Evolutionary conservation across 768 basidiomycete species (phyloP), one percentile per base, ranked within the genome.

Genomic region (Termitomyces sp.): DNA sequence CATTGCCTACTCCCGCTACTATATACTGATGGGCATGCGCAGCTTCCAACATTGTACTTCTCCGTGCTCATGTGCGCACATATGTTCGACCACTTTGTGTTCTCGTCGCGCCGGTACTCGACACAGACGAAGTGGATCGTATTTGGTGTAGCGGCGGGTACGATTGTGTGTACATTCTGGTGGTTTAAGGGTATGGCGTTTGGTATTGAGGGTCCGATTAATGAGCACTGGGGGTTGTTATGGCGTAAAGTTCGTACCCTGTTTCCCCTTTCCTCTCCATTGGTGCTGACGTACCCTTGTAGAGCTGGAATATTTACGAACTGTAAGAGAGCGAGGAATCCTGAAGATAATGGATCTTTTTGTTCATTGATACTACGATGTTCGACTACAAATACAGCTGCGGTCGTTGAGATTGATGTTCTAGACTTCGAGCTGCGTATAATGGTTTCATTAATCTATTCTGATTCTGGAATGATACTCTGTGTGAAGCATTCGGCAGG

Each of bases 1-100:
- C 15, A 5, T 18, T 1, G 32, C 28, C 5, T 44, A 16, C n/a
- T 7, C 12, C 20, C 24, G 7, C 3, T 3, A 9, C n/a, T 51
- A 5, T 24, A 22, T 65, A 12, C 39, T 60, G 28, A 20, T n/a
- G 50, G 42, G 39, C 45, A 35, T 48, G 16, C 18, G 15, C 18
- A 95, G 92, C 86, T 98, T 11, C 96, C 96, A 6, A 95, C 96
- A 0, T 79, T 98, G n/a, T 98, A 95, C 79, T 99, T 99, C 75
- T 83, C 95, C 24, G 93, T 98, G 52, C 76, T 98, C 56, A 94
- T 96, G 90, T 78, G 89, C 49, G 92, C 89, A 0, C 94, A 97
- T 72, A 73, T 98, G 59, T 80, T 96, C 63, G 96, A 99, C 74
- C 94, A 97, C 72, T 91, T 94, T 74, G 77, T 98, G 67, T 98